Evolutionary conservation across 495 filamentous ascomycete species (phyloP), one percentile per base, ranked within the genome.

Genomic region (Xylaria longipes): DNA sequence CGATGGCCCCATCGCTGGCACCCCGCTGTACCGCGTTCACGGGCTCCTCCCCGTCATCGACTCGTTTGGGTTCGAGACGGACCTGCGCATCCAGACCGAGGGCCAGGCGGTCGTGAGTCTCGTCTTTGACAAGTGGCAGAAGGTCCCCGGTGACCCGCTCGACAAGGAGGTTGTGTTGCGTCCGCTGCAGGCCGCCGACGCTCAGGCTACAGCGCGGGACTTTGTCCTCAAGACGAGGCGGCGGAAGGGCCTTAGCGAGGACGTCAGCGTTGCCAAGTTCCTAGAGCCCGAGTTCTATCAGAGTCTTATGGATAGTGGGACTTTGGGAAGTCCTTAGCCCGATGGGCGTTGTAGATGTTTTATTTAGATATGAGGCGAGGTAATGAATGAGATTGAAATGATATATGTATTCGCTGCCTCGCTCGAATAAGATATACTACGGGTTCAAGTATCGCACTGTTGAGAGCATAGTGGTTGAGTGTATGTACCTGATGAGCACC

Each of bases 21-120:
- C 97, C 1, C 95, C 94, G n/a, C 87, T 99, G 15, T 98, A 98
- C 83, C 89, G 90, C 15, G 94, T 98, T 37, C 91, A 88, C 69
- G 96, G 96, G 2, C 85, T 97, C 31, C 92, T 99, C 61, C 96
- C 96, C 1, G 96, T 99, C 43, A 97, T 99, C 75, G 96, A 99
- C 83, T 92, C 89, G 14, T 99, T 99, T 77, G 96, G 96, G 8
- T 98, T 99, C 80, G 96, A 99, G 82, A 98, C 96, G 3, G 96
- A 99, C 82, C 86, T 98, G 52, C 85, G 96, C 48, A 98, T 98
- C 75, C 94, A 97, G 78, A 98, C 97, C 0, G 94, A 97, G 80
- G 95, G 96, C 50, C 92, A 95, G 78, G 93, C 93, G 39, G 92
- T 93, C 79, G 89, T 97, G 61, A 94, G 90, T 75, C 85, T 98